A percentile compares a stretch with the other conserved stretches of the same genome.
Evolutionary conservation across 768 basidiomycete genomes (phyloP).

Genomic region (Mycena albidolilacea): DNA sequence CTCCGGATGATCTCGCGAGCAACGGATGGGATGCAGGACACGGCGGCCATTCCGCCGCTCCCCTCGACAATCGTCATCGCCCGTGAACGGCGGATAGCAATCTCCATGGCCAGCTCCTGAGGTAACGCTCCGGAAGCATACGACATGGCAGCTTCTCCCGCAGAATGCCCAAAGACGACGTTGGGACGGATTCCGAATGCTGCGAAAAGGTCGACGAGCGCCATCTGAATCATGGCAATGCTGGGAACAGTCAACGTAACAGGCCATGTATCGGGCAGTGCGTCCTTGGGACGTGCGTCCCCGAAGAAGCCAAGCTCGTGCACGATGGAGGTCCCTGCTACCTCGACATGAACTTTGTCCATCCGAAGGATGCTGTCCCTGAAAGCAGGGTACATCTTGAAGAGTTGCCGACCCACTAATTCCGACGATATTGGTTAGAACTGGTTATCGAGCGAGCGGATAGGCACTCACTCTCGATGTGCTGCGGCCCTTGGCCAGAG

Average conservation of each 20-base stretch:
- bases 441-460: slow-evolving; percentile 43
- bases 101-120: slow-evolving; percentile 56
- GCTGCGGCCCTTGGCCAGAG: slow-evolving; percentile 5
- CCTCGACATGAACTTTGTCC: slow-evolving; percentile 50
- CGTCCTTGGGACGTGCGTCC: neutral
- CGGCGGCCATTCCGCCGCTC: slow-evolving; percentile 61
- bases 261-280: slow-evolving; percentile 42
- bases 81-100: slow-evolving; percentile 57
- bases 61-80: slow-evolving; percentile 53
- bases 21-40: slow-evolving; percentile 51
- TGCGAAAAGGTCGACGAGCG: slow-evolving; percentile 50
- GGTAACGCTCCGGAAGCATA: slow-evolving; percentile 60
- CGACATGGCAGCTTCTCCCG: slow-evolving; percentile 60
- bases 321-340: slow-evolving; percentile 55
- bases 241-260: slow-evolving; percentile 50
- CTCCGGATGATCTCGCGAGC: slow-evolving; percentile 46
- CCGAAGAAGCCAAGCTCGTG: slow-evolving; percentile 16
- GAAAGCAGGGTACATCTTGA: slow-evolving; percentile 53
- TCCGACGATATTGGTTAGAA: neutral
- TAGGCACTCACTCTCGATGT: neutral
- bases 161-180: slow-evolving; percentile 60
- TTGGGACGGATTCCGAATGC: slow-evolving; percentile 55
- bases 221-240: too few relatives aligned
- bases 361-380: slow-evolving; percentile 54
- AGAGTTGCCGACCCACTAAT: slow-evolving; percentile 57